phyloP scores from a whole-genome alignment of 1,139 yeast genomes.

The Geotrichum bryndzae region DNA sequence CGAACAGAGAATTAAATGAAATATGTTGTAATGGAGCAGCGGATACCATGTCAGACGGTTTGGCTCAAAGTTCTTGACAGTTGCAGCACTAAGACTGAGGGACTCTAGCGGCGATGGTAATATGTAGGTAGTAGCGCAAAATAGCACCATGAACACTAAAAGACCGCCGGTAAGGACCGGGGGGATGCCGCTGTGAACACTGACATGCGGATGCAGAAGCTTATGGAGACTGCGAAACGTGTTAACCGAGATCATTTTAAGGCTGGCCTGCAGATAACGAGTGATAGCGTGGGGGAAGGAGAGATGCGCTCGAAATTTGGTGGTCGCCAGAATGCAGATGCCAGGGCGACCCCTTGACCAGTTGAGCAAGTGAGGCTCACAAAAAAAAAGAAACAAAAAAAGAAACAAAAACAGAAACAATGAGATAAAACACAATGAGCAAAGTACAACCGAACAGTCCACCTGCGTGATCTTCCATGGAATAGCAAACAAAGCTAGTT shows the following conservation, averaged over 20 bases:
- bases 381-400: background rate
- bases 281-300: background rate
- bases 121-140: constrained; percentile 36
- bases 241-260: constrained; percentile 5
- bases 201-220: constrained; percentile 11
- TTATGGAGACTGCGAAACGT: constrained; percentile 7
- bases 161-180: constrained; percentile 70
- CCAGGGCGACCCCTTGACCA: background rate
- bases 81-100: constrained; percentile 48
- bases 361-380: background rate
- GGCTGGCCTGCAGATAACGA: background rate
- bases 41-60: constrained; percentile 71
- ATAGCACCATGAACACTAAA: constrained; percentile 45
- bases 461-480: background rate
- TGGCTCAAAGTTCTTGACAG: constrained; percentile 42
- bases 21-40: constrained; percentile 53
- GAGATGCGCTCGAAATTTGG: background rate
- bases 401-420: background rate
- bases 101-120: constrained; percentile 35
- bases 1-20: constrained; percentile 64
- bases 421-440: background rate
- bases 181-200: constrained; percentile 28
- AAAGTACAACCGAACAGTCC: background rate
- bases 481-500: background rate
- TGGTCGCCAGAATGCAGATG: background rate